phyloP scores from a whole-genome alignment of 169 alveolate species.

The Cryptosporidium sp. region DNA sequence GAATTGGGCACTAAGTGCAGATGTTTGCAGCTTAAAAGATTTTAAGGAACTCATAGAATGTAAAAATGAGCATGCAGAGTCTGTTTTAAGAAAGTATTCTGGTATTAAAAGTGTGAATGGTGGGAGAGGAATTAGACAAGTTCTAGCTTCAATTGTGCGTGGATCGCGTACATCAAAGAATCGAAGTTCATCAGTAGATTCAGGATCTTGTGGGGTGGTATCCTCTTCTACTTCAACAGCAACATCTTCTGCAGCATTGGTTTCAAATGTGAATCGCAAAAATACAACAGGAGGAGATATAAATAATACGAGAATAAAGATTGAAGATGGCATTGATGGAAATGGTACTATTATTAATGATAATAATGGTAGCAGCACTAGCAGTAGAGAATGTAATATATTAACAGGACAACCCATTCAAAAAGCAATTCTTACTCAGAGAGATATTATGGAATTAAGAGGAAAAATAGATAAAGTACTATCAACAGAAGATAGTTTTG shows the following conservation, averaged over 20 bases:
- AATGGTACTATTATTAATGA: too few relatives aligned
- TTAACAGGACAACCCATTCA: constrained; percentile 52
- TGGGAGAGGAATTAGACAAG: constrained; percentile 32
- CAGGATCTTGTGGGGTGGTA: not conserved
- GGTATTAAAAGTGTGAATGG: not conserved
- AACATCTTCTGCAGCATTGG: not conserved
- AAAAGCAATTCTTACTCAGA: constrained; percentile 44
- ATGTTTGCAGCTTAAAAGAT: constrained; percentile 7
- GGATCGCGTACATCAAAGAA: constrained; percentile 40
- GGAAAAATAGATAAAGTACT: constrained; percentile 32
- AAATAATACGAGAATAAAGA: not conserved
- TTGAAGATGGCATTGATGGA: not conserved
- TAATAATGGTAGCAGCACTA: not conserved
- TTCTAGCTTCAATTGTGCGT: constrained; percentile 50
- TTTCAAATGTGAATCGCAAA: not conserved
- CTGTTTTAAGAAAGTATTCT: constrained; percentile 27
- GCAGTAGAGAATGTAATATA: not conserved
- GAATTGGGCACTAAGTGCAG: constrained; percentile 13
- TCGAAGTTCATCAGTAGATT: constrained; percentile 43
- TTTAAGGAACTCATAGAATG: constrained; percentile 20
- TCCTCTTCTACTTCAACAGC: not conserved
- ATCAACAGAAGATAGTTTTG: constrained; percentile 34
- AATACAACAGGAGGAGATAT: not conserved
- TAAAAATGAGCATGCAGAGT: constrained; percentile 21
- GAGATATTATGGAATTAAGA: constrained; percentile 39